Percentiles rank a stretch among this genome's conserved stretches.
Conservation (phyloP, 1,284 basidiomycete genomes). For the Tetrapyrgos nigripes region DNA sequence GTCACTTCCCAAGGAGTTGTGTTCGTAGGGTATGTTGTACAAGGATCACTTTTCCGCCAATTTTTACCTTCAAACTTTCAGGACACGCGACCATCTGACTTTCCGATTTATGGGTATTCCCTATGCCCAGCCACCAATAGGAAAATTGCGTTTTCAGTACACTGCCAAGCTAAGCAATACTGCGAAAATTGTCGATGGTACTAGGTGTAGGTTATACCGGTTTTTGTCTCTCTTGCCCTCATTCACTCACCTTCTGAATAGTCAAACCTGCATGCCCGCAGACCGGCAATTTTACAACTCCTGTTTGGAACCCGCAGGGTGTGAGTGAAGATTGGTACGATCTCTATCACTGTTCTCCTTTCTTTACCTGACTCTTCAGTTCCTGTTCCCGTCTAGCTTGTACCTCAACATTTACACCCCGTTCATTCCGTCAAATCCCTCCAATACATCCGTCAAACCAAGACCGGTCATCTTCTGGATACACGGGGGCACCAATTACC, state of each 20-base stretch:
- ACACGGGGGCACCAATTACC: conserved; percentile 45
- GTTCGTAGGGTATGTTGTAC: background rate
- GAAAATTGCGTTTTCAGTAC: conserved; percentile 21
- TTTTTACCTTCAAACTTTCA: background rate
- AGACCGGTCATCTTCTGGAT: conserved; percentile 53
- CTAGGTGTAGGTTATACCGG: conserved; percentile 8
- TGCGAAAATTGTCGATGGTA: conserved; percentile 11
- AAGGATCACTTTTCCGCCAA: too few species aligned
- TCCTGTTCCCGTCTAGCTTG: conserved; percentile 26
- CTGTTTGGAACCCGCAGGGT: conserved; percentile 19
- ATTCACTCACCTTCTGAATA: background rate
- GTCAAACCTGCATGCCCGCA: conserved; percentile 20
- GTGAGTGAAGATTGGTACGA: conserved; percentile 19
- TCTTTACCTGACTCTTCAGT: background rate
- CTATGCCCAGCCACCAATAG: conserved; percentile 20
- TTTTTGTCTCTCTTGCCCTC: too few species aligned
- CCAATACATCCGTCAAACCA: conserved; percentile 31
- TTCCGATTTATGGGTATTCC: conserved; percentile 25
- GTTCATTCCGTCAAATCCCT: conserved; percentile 32
- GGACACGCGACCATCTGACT: conserved; percentile 19
- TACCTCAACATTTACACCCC: conserved; percentile 52
- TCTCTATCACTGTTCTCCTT: background rate
- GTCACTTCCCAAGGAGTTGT: conserved; percentile 17
- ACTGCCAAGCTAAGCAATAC: conserved; percentile 12
- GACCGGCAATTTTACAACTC: conserved; percentile 14